Evolutionary conservation across 2,329 filamentous ascomycete species (phyloP).

Genomic region (Aspergillus calidoustus): DNA sequence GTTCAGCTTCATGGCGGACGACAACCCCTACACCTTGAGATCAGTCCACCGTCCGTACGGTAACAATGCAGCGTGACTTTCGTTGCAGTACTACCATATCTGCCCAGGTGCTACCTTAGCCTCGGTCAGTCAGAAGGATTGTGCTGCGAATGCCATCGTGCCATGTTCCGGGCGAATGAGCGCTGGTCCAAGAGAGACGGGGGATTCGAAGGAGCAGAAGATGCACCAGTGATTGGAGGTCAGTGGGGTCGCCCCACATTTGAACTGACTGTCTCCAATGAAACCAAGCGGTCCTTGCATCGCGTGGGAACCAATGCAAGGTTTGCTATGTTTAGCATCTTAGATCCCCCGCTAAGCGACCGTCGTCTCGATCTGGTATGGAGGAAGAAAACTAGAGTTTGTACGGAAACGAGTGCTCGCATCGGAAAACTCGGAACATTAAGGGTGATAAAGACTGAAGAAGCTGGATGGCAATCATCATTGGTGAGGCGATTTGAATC

Average conservation of each 20-base stretch:
- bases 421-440: constrained; percentile 5
- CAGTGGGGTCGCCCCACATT: constrained; percentile 17
- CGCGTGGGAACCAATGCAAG: constrained; percentile 26
- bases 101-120: constrained; percentile 20
- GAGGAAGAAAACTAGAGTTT: neutral
- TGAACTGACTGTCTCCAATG: constrained; percentile 16
- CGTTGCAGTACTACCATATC: constrained; percentile 20
- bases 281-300: constrained; percentile 16
- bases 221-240: constrained; percentile 12
- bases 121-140: constrained; percentile 12
- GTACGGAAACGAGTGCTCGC: neutral
- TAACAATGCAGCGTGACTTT: constrained; percentile 40
- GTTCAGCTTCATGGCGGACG: neutral
- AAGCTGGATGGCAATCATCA: neutral
- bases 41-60: constrained; percentile 23
- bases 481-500: neutral
- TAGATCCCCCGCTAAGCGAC: constrained; percentile 28
- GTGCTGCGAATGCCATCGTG: constrained; percentile 23
- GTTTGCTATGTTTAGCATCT: constrained; percentile 33
- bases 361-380: constrained; percentile 16
- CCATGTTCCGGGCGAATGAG: constrained; percentile 21
- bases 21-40: neutral
- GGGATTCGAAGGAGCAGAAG: constrained; percentile 19
- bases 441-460: neutral
- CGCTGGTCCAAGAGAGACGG: constrained; percentile 6